Base-by-base conservation (phyloP, 768 basidiomycete species). In the Tephrocybe sp. region DNA sequence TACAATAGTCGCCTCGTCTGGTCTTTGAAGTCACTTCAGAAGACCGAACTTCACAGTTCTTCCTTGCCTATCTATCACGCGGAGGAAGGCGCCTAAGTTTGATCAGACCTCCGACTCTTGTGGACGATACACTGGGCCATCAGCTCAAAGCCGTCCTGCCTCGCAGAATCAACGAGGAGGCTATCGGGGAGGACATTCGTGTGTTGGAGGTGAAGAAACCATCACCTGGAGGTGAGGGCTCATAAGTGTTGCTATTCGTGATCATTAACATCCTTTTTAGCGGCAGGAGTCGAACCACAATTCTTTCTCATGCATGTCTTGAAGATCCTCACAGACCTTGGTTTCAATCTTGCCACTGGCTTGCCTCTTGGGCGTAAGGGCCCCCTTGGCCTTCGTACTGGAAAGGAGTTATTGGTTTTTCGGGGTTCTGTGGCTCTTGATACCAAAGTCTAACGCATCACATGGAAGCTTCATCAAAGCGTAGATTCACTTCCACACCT, bases 401-500 rank as follows among this genome's bases (percentile, higher is more conserved):
- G 76, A 51, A 79, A 74, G 59, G 87, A 89, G 63, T 58, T 87
- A 14, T 80, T 87, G 70, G 72, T 90, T 21, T 88, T 90, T 72
- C 78, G 77, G 57, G 73, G 83, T 44, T 61, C 61, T 50, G 30
- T 45, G 3, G 49, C 57, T 12, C 42, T 50, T 23, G 55, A 58
- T 37, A 24, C 39, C n/a, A 49, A 53, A 51, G 21, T 45, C 42
- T 45, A 39, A 9, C 21, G 25, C 32, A 21, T 12, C 6, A 17
- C n/a, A n/a, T n/a, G n/a, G n/a, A n/a, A n/a, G n/a, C n/a, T n/a
- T n/a, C n/a, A n/a, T n/a, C n/a, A n/a, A n/a, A n/a, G n/a, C n/a
- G n/a, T n/a, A n/a, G n/a, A n/a, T n/a, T n/a, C n/a, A n/a, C n/a
- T n/a, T n/a, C n/a, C n/a, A n/a, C n/a, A n/a, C n/a, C n/a, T n/a